Percentiles rank a stretch among this genome's conserved stretches.
phyloP scores from a whole-genome alignment of 805 yeast genomes.

The Aciculoconidium aculeatum region DNA sequence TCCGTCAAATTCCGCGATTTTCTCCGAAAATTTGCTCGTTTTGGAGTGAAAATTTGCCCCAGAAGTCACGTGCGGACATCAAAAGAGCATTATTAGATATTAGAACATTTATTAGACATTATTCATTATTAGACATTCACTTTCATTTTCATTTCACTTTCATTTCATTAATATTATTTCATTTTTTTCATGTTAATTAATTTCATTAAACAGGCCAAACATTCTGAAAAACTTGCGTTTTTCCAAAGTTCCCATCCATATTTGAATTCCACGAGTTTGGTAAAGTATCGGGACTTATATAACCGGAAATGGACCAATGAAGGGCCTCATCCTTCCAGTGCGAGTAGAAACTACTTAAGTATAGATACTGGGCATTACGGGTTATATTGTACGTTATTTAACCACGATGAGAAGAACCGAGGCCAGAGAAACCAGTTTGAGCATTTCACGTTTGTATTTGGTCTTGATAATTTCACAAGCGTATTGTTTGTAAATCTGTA shows the following conservation, averaged over 20 bases:
- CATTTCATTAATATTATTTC: neutral
- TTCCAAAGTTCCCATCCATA: conserved; percentile 23
- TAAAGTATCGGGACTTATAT: conserved; percentile 7
- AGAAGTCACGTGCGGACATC: no score
- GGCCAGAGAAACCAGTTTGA: no score
- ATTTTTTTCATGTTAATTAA: conserved; percentile 10
- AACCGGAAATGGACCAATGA: conserved; percentile 15
- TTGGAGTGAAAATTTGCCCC: no score
- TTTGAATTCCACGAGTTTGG: conserved; percentile 9
- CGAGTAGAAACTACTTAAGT: conserved; percentile 15
- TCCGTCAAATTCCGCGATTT: no score
- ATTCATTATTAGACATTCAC: neutral
- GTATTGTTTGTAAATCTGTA: no score
- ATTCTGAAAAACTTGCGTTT: conserved; percentile 15
- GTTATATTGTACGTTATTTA: conserved; percentile 34
- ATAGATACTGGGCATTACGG: conserved; percentile 40
- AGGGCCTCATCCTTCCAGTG: conserved; percentile 20
- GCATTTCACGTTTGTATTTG: no score
- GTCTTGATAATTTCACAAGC: no score
- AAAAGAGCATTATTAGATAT: no score
- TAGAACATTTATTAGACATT: no score
- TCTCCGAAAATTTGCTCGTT: no score
- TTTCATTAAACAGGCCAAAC: conserved; percentile 13
- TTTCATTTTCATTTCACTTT: neutral
- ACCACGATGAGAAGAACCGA: no score